A percentile compares a stretch with the other conserved stretches of the same genome.
phyloP scores from a whole-genome alignment of 2,329 filamentous ascomycete genomes.

The Hymenotorrendiella dingleyae region DNA sequence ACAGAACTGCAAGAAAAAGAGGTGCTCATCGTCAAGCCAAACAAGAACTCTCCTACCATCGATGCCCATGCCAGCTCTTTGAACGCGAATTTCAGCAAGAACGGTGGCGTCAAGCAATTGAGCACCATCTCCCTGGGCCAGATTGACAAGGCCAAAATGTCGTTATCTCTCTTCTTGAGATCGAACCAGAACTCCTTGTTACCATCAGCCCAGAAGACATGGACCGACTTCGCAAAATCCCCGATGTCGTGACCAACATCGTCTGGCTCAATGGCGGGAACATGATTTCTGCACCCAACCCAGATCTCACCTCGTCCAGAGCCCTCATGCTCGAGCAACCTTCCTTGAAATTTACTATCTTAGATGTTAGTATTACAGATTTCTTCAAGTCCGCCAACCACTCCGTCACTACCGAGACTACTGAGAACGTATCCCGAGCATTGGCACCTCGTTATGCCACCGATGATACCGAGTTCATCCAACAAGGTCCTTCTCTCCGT shows the following conservation, averaged over 20 bases:
- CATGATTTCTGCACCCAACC: neutral
- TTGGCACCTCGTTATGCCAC: neutral
- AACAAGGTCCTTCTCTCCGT: conserved; percentile 12
- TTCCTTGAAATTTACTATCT: conserved; percentile 4
- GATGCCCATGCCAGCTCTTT: neutral
- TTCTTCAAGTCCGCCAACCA: neutral
- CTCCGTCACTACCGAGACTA: too few relatives aligned
- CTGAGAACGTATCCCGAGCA: too few relatives aligned
- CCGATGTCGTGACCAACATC: conserved; percentile 2
- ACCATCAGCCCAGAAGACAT: neutral
- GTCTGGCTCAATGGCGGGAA: conserved; percentile 5
- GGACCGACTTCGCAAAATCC: neutral
- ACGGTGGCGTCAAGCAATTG: neutral
- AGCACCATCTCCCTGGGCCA: too few relatives aligned
- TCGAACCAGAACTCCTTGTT: neutral
- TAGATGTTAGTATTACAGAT: conserved; percentile 4
- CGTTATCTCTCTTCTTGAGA: conserved; percentile 3
- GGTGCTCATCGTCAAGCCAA: too few relatives aligned
- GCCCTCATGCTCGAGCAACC: conserved; percentile 9
- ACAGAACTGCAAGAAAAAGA: too few relatives aligned
- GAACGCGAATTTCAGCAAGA: neutral
- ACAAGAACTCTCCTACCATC: too few relatives aligned
- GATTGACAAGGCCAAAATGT: too few relatives aligned
- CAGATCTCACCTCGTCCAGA: conserved; percentile 3
- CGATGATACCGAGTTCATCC: conserved; percentile 9